A percentile compares a stretch with the other conserved stretches of the same genome.
These are phyloP conservation scores for Pilaira anomala DNA, from an alignment of 192 early-diverging fungal genomes.

Conservation along the genomic window DNA sequence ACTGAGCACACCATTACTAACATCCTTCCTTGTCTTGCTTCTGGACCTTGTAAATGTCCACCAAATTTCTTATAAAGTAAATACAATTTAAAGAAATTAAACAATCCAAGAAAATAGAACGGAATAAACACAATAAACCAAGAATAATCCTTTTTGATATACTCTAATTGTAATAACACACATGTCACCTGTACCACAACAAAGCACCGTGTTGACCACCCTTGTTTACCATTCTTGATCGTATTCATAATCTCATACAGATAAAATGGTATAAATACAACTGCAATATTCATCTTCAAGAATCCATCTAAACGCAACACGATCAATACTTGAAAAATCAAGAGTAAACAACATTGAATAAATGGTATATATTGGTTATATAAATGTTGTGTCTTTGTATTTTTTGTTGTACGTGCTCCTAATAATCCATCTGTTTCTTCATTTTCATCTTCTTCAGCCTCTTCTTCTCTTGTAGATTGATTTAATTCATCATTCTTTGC, in stretches of 20 bases:
- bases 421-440: conserved; percentile 35
- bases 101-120: conserved; percentile 52
- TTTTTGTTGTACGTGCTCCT: conserved; percentile 29
- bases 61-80: conserved; percentile 29
- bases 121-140: conserved; percentile 67
- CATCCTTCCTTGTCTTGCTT: conserved; percentile 39
- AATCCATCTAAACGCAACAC: conserved; percentile 63
- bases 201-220: background rate
- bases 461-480: conserved; percentile 36
- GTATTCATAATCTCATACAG: conserved; percentile 64
- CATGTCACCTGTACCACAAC: conserved; percentile 24
- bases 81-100: conserved; percentile 45
- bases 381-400: background rate
- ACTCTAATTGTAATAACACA: conserved; percentile 48
- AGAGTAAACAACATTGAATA: conserved; percentile 39
- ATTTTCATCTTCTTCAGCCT: conserved; percentile 38
- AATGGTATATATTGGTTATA: background rate
- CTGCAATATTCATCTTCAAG: conserved; percentile 51
- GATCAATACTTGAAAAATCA: conserved; percentile 69
- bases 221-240: conserved; percentile 27
- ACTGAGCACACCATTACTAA: conserved; percentile 38
- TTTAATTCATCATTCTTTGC: background rate
- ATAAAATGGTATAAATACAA: conserved; percentile 78
- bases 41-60: conserved; percentile 30
- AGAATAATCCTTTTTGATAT: conserved; percentile 34